Evolutionary conservation across 345 rosid genomes (phyloP).

Genomic region (Angophora floribunda): DNA sequence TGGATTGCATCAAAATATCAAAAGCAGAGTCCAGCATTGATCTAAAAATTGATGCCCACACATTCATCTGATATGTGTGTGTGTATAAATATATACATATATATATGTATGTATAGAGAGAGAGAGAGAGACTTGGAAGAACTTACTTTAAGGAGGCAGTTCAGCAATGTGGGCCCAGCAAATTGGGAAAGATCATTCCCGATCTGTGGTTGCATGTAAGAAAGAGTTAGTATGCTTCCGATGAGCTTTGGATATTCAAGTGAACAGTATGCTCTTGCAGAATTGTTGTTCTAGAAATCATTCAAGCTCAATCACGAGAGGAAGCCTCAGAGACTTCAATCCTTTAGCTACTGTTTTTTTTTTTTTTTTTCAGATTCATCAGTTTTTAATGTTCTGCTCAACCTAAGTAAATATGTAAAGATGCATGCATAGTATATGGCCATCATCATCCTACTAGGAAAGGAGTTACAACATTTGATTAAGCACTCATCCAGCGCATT

Average conservation of each 20-base stretch:
- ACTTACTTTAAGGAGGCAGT: constrained; percentile 70
- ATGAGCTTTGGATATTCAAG: background rate
- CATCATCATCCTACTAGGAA: background rate
- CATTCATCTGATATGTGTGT: background rate
- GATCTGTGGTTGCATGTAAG: constrained; percentile 40
- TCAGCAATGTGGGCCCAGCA: constrained; percentile 74
- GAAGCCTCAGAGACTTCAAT: background rate
- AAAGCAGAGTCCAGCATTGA: background rate
- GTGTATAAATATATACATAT: too few relatives aligned
- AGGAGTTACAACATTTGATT: background rate
- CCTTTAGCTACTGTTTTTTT: background rate
- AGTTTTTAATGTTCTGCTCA: background rate
- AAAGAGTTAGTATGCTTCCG: constrained; percentile 5
- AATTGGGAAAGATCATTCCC: constrained; percentile 79
- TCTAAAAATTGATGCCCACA: background rate
- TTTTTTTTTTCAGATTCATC: background rate
- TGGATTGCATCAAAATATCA: background rate
- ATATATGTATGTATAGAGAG: too few relatives aligned
- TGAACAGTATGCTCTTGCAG: background rate
- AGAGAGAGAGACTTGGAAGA: background rate
- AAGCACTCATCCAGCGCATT: background rate
- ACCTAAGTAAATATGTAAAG: background rate
- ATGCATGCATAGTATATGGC: background rate
- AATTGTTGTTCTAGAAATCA: background rate
- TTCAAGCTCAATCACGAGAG: background rate